Evolutionary conservation across 1,284 basidiomycete species (phyloP).

Genomic region (Cutaneotrichosporon cavernicola): DNA sequence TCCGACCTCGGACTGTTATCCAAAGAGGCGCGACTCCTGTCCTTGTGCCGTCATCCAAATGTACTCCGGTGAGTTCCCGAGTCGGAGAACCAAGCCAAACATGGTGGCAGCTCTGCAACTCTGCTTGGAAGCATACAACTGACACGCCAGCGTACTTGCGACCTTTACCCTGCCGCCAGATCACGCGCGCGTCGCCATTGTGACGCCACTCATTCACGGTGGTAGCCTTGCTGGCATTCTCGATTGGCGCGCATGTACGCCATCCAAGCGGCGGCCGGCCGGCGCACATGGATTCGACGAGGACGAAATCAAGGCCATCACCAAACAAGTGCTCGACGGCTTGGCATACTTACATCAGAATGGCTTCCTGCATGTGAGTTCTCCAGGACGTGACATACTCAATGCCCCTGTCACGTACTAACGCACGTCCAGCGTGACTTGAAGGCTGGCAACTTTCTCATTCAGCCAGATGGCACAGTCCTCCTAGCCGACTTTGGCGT

Average conservation of each 20-base stretch:
- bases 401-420: slow-evolving; percentile 4
- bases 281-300: slow-evolving; percentile 29
- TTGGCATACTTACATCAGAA: slow-evolving; percentile 84
- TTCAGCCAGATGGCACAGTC: slow-evolving; percentile 71
- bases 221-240: slow-evolving; percentile 45
- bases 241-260: slow-evolving; percentile 35
- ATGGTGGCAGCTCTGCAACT: not conserved
- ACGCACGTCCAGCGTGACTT: slow-evolving; percentile 39
- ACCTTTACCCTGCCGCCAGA: slow-evolving; percentile 48
- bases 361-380: slow-evolving; percentile 72
- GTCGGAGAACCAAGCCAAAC: not conserved
- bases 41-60: slow-evolving; percentile 44
- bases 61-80: slow-evolving; percentile 37
- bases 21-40: slow-evolving; percentile 40
- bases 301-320: slow-evolving; percentile 50
- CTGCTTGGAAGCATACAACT: not conserved
- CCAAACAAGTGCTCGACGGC: slow-evolving; percentile 81
- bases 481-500: slow-evolving; percentile 96
- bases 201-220: slow-evolving; percentile 44
- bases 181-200: slow-evolving; percentile 41
- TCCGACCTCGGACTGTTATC: slow-evolving; percentile 38
- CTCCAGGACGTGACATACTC: not conserved
- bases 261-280: not conserved
- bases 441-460: slow-evolving; percentile 81
- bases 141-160: slow-evolving; percentile 35